A percentile compares a stretch with the other conserved stretches of the same genome.
Evolutionary conservation across 1,139 yeast genomes (phyloP).

Genomic region (Pichia sp.): DNA sequence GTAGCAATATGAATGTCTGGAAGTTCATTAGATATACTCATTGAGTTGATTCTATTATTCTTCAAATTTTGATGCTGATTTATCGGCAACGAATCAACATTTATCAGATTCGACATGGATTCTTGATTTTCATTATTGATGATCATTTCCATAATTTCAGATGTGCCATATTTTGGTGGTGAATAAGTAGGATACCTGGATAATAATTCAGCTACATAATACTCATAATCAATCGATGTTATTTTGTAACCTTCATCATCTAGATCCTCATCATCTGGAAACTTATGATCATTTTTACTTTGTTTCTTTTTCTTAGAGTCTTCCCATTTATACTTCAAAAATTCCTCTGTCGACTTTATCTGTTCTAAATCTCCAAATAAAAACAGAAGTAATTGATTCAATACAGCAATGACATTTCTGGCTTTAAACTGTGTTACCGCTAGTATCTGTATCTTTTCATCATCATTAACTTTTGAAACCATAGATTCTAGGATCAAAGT

Average conservation of each 20-base stretch:
- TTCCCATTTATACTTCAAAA: constrained; percentile 29
- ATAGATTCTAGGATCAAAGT: constrained; percentile 10
- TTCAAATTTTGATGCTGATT: constrained; percentile 24
- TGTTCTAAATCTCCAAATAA: constrained; percentile 55
- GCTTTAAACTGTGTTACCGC: constrained; percentile 26
- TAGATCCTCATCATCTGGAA: constrained; percentile 11
- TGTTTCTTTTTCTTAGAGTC: not conserved
- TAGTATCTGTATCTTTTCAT: constrained; percentile 4
- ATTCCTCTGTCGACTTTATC: constrained; percentile 40
- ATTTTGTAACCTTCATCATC: constrained; percentile 13
- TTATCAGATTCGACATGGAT: constrained; percentile 29
- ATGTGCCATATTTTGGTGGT: constrained; percentile 39
- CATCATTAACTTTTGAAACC: constrained; percentile 5
- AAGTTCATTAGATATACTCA: constrained; percentile 27
- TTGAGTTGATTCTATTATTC: constrained; percentile 3
- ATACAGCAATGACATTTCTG: constrained; percentile 47
- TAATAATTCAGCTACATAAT: constrained; percentile 64
- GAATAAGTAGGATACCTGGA: constrained; percentile 68
- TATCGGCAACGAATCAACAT: constrained; percentile 33
- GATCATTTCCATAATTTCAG: constrained; percentile 39
- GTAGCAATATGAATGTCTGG: constrained; percentile 68
- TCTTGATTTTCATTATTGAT: constrained; percentile 18
- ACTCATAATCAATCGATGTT: constrained; percentile 74
- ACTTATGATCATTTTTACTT: not conserved
- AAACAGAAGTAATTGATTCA: constrained; percentile 52